These are phyloP conservation scores for Flagelloscypha sp. DNA, from an alignment of 768 basidiomycete genomes.

Conservation along the genomic window DNA sequence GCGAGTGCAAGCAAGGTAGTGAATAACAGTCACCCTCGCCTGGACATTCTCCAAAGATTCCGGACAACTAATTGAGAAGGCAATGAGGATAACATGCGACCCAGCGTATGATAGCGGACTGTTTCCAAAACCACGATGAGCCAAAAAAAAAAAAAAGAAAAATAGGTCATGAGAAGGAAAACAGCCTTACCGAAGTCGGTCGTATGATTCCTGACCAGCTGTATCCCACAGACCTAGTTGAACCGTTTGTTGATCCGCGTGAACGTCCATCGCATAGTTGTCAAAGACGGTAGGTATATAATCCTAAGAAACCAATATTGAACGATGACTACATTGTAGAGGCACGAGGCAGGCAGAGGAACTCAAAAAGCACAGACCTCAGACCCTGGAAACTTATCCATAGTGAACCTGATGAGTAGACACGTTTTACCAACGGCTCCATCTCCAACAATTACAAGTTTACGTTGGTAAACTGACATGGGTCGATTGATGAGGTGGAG, in stretches of 20 bases:
- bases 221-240: conserved; percentile 99
- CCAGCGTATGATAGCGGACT: conserved; percentile 95
- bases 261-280: conserved; percentile 98
- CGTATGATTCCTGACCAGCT: conserved; percentile 98
- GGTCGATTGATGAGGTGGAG: conserved; percentile 1
- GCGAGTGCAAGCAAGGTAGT: conserved; percentile 2
- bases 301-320: conserved; percentile 48
- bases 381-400: conserved; percentile 94
- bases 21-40: conserved; percentile 84
- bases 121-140: conserved; percentile 5
- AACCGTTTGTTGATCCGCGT: conserved; percentile 97
- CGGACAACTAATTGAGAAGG: conserved; percentile 96
- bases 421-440: conserved; percentile 98
- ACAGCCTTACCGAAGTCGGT: conserved; percentile 88
- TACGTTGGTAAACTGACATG: conserved; percentile 98
- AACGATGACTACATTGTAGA: conserved; percentile 1
- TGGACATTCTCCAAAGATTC: conserved; percentile 99
- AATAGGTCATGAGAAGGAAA: no score
- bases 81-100: conserved; percentile 99
- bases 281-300: conserved; percentile 99
- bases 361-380: no score
- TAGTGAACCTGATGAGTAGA: conserved; percentile 92
- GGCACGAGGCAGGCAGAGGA: no score
- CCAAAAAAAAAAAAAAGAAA: no score
- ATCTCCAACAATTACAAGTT: conserved; percentile 98